A percentile compares a stretch with the other conserved stretches of the same genome.
Conservation (phyloP, 768 basidiomycete species). For the Pleurotus sapidus region DNA sequence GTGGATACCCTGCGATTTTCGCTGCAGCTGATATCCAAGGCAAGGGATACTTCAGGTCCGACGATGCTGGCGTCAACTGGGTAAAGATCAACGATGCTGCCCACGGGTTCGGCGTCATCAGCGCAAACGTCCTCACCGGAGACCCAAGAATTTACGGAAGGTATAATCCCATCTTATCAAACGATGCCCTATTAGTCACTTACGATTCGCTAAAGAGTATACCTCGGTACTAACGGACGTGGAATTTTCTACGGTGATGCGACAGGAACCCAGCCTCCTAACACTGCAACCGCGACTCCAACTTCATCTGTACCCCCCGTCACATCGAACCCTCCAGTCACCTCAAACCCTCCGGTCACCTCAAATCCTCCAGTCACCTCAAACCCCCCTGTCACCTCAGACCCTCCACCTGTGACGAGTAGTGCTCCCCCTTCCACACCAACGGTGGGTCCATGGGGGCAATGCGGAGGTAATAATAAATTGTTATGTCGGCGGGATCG, state of each 20-base stretch:
- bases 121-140: conserved; percentile 44
- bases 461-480: conserved; percentile 35
- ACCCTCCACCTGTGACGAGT: conserved; percentile 13
- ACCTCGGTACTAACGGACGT: conserved; percentile 59
- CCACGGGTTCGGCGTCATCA: conserved; percentile 54
- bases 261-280: conserved; percentile 17
- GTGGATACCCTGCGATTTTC: conserved; percentile 52
- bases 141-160: conserved; percentile 54
- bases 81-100: conserved; percentile 54
- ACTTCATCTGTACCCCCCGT: conserved; percentile 34
- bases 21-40: conserved; percentile 50
- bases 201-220: conserved; percentile 36
- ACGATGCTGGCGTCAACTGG: conserved; percentile 56
- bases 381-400: conserved; percentile 15
- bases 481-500: background rate
- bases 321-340: background rate
- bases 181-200: background rate
- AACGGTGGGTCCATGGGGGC: conserved; percentile 31
- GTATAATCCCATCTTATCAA: conserved; percentile 23
- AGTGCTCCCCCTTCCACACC: conserved; percentile 26
- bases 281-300: conserved; percentile 40
- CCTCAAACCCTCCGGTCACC: conserved; percentile 13
- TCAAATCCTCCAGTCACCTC: conserved; percentile 17
- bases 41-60: conserved; percentile 53
- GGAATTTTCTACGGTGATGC: conserved; percentile 53